Evolutionary conservation across 352 stramenopile species (phyloP).

Genomic region (Pilasporangium apinafurcum): DNA sequence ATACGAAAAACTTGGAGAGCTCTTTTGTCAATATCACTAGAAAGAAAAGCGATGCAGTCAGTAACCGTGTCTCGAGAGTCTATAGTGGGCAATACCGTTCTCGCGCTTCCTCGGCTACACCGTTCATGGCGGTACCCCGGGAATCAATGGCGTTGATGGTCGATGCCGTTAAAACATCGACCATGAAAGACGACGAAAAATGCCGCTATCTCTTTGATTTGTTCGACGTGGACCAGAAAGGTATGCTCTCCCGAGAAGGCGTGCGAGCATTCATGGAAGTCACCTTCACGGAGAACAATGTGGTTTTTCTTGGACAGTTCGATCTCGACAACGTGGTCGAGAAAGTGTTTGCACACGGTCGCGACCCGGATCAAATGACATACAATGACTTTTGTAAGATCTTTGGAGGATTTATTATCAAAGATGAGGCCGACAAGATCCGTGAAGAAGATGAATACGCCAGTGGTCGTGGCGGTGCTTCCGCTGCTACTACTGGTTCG

Average conservation of each 20-base stretch:
- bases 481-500: not conserved
- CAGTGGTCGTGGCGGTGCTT: slow-evolving; percentile 5
- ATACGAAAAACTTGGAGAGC: too few relatives aligned
- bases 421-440: too few relatives aligned
- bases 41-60: too few relatives aligned
- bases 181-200: slow-evolving; percentile 40
- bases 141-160: slow-evolving; percentile 51
- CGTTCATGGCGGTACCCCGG: slow-evolving; percentile 35
- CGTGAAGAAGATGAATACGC: slow-evolving; percentile 15
- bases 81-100: too few relatives aligned
- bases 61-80: too few relatives aligned
- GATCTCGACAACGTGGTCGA: slow-evolving; percentile 38
- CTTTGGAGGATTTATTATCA: slow-evolving; percentile 29
- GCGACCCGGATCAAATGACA: slow-evolving; percentile 35
- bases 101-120: slow-evolving; percentile 10
- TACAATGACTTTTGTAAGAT: slow-evolving; percentile 45
- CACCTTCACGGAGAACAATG: slow-evolving; percentile 41
- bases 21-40: too few relatives aligned
- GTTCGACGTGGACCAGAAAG: slow-evolving; percentile 42
- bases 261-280: slow-evolving; percentile 53
- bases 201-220: slow-evolving; percentile 62
- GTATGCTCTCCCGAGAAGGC: slow-evolving; percentile 36
- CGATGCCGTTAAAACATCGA: slow-evolving; percentile 48
- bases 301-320: slow-evolving; percentile 46
- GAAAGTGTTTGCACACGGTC: slow-evolving; percentile 39